Percentiles rank a stretch among this genome's conserved stretches.
These are phyloP conservation scores for Cladosporium sphaerospermum DNA, from an alignment of 2,329 filamentous ascomycete genomes.

Conservation along the genomic window DNA sequence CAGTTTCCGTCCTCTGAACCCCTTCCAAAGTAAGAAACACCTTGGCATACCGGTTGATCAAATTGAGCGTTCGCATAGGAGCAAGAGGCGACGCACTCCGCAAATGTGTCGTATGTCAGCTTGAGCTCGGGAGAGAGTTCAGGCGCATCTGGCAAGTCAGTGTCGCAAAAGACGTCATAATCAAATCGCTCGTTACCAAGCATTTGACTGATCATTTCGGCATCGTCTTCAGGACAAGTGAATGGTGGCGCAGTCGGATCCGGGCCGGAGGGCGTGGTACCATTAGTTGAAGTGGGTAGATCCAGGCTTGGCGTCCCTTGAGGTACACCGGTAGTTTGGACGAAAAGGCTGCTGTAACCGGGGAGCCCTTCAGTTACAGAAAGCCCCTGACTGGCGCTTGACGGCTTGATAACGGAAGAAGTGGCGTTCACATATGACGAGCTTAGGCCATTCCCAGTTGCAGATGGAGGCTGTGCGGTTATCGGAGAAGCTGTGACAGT, in stretches of 20 bases:
- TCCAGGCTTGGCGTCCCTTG: conserved; percentile 5
- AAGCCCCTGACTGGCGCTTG: too few relatives aligned
- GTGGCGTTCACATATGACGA: too few relatives aligned
- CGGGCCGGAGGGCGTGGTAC: neutral
- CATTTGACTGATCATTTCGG: conserved; percentile 27
- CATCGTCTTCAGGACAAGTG: conserved; percentile 29
- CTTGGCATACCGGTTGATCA: conserved; percentile 27
- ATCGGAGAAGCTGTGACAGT: conserved; percentile 1
- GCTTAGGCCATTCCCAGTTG: too few relatives aligned
- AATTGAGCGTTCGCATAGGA: conserved; percentile 26
- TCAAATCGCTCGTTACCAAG: conserved; percentile 27
- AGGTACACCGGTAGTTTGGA: conserved; percentile 3
- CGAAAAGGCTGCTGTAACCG: neutral
- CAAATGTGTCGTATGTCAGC: conserved; percentile 24
- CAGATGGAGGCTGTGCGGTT: too few relatives aligned
- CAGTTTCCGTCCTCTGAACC: conserved; percentile 24
- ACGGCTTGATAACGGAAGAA: too few relatives aligned
- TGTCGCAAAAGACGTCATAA: conserved; percentile 29
- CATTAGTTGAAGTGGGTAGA: conserved; percentile 11
- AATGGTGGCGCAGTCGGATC: conserved; percentile 24
- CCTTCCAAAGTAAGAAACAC: conserved; percentile 26
- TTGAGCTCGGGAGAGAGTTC: conserved; percentile 20
- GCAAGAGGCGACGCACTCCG: conserved; percentile 30
- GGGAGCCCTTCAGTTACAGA: too few relatives aligned
- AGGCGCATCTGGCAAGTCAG: conserved; percentile 22